Conservation (phyloP, 495 filamentous ascomycete genomes). For the Penicillium soppii region DNA sequence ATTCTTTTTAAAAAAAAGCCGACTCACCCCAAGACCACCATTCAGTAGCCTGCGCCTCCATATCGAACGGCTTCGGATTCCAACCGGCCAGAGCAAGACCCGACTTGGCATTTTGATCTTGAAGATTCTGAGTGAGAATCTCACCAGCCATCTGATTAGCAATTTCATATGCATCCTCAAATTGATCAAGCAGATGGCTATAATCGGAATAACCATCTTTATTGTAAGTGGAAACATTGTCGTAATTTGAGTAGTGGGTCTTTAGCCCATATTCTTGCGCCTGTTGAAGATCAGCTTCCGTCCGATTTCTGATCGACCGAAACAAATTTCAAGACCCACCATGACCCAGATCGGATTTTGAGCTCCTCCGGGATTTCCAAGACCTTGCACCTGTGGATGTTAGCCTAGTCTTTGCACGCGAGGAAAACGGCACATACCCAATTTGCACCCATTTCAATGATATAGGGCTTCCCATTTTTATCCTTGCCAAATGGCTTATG, state of each 20-base stretch:
- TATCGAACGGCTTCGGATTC: conserved; percentile 57
- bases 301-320: neutral
- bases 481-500: conserved; percentile 58
- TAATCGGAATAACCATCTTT: conserved; percentile 54
- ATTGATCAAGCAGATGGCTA: conserved; percentile 48
- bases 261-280: conserved; percentile 61
- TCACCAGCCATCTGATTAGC: conserved; percentile 57
- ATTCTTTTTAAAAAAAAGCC: neutral
- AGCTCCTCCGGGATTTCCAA: conserved; percentile 53
- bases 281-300: conserved; percentile 14
- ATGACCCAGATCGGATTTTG: conserved; percentile 72
- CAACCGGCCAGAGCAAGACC: conserved; percentile 63
- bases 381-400: conserved; percentile 55
- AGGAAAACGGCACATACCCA: conserved; percentile 46
- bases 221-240: conserved; percentile 60
- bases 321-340: conserved; percentile 26
- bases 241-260: conserved; percentile 65
- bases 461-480: conserved; percentile 53
- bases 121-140: conserved; percentile 58
- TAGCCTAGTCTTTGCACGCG: neutral
- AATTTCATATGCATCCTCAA: conserved; percentile 47
- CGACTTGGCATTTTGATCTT: conserved; percentile 61
- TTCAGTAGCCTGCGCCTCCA: conserved; percentile 60
- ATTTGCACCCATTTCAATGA: conserved; percentile 67
- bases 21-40: conserved; percentile 58